These are phyloP conservation scores for Fusarium sp. DNA, from an alignment of 2,329 filamentous ascomycete genomes.

Conservation along the genomic window DNA sequence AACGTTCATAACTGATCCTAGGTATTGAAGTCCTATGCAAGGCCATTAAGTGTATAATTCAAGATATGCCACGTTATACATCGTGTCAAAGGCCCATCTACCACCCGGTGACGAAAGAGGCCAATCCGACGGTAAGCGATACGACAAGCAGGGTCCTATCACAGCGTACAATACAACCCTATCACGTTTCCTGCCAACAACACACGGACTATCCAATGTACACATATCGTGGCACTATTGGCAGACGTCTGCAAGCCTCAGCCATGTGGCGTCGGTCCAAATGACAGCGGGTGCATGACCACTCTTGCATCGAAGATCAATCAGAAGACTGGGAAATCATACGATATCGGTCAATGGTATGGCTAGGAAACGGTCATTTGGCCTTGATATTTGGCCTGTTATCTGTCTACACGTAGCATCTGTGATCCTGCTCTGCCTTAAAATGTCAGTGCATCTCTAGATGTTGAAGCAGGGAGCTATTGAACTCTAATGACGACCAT, in stretches of 20 bases:
- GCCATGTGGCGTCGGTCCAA: background rate
- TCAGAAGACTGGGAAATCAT: slow-evolving; percentile 2
- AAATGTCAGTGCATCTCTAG: background rate
- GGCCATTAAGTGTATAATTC: background rate
- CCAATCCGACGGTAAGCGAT: background rate
- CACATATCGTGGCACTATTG: background rate
- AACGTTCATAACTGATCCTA: too few relatives aligned
- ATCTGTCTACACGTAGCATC: background rate
- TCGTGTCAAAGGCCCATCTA: background rate
- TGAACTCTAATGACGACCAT: background rate
- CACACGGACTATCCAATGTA: background rate
- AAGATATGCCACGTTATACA: background rate
- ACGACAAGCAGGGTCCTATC: background rate
- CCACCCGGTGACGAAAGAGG: background rate
- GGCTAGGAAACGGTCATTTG: background rate
- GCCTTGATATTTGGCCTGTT: background rate
- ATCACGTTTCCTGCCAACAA: background rate
- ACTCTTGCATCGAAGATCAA: background rate
- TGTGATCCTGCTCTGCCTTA: background rate
- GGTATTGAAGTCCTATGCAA: background rate
- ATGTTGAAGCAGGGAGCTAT: background rate
- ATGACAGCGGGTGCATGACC: slow-evolving; percentile 1
- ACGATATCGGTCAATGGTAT: background rate
- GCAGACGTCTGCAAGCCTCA: background rate
- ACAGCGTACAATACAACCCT: background rate